A percentile compares a stretch with the other conserved stretches of the same genome.
These are phyloP conservation scores for Chalara sp. DNA, from an alignment of 2,329 filamentous ascomycete genomes.

Conservation along the genomic window DNA sequence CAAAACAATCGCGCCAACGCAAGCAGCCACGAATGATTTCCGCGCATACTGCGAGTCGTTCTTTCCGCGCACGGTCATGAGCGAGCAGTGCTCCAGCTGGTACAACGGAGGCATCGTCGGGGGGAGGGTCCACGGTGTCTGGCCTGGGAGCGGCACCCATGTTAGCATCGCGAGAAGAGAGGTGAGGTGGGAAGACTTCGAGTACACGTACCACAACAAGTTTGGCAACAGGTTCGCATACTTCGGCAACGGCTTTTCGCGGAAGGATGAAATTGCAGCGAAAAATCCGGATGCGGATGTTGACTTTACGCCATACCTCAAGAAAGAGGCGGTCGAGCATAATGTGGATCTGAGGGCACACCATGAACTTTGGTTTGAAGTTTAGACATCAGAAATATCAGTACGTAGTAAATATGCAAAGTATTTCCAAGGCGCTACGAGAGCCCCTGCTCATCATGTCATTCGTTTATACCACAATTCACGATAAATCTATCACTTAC, in stretches of 20 bases:
- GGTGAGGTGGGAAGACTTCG: constrained; percentile 34
- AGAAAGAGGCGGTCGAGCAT: not conserved
- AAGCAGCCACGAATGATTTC: constrained; percentile 37
- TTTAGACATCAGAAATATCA: not conserved
- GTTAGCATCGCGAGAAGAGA: constrained; percentile 27
- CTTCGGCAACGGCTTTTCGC: constrained; percentile 61
- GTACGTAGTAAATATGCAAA: too few relatives aligned
- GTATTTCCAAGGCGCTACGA: too few relatives aligned
- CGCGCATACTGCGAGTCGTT: constrained; percentile 56
- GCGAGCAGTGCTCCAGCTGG: constrained; percentile 62
- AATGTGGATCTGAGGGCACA: not conserved
- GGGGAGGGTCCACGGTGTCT: constrained; percentile 57
- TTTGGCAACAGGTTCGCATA: constrained; percentile 40
- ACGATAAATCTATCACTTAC: too few relatives aligned
- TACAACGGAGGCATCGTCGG: constrained; percentile 56
- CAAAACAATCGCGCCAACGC: constrained; percentile 48
- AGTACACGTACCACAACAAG: constrained; percentile 39
- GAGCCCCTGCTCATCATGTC: too few relatives aligned
- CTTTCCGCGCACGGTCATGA: constrained; percentile 45
- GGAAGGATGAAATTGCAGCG: constrained; percentile 36
- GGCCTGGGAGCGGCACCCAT: constrained; percentile 60
- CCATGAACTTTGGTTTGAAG: not conserved
- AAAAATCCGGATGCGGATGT: not conserved
- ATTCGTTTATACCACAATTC: too few relatives aligned
- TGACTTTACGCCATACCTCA: not conserved